Base-by-base conservation (phyloP, 192 early-diverging fungal genomes). In the Gonapodya prolifera region DNA sequence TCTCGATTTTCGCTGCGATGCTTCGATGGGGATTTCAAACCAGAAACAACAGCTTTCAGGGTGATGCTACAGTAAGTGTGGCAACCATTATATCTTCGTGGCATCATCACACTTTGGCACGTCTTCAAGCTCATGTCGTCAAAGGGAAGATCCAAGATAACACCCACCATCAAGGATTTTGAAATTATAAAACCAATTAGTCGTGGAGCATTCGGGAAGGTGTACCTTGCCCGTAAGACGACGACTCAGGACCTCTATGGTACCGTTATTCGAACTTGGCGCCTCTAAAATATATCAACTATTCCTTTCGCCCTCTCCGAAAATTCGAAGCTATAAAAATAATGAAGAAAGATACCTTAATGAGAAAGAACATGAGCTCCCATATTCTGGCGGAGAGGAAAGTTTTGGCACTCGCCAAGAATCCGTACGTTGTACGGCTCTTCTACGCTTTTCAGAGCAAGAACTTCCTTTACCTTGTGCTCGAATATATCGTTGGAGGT, bases 241-340 rank as follows among this genome's bases (percentile, higher is more conserved):
- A 91, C 92, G 1, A 96, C 94, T 0, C 88, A 89, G 78, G 95
- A 96, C 81, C 80, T 95, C 45, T 97, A 91, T 82, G 95, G n/a
- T n/a, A n/a, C n/a, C n/a, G n/a, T n/a, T n/a, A n/a, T n/a, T n/a
- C n/a, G n/a, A n/a, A n/a, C n/a, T n/a, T n/a, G n/a, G n/a, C n/a
- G n/a, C n/a, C n/a, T n/a, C n/a, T n/a, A n/a, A n/a, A n/a, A n/a
- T n/a, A n/a, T n/a, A n/a, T n/a, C n/a, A n/a, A n/a, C n/a, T n/a
- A n/a, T n/a, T n/a, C n/a, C n/a, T n/a, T n/a, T n/a, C n/a, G n/a
- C n/a, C n/a, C n/a, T n/a, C n/a, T n/a, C n/a, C n/a, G n/a, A n/a
- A n/a, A n/a, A n/a, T n/a, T n/a, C n/a, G n/a, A n/a, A n/a, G n/a
- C 95, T 17, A 95, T 96, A 78, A 97, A 97, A 83, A 91, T 95